These are phyloP conservation scores for Piper betle DNA, from an alignment of 164 flowering plant genomes.

Conservation along the genomic window DNA sequence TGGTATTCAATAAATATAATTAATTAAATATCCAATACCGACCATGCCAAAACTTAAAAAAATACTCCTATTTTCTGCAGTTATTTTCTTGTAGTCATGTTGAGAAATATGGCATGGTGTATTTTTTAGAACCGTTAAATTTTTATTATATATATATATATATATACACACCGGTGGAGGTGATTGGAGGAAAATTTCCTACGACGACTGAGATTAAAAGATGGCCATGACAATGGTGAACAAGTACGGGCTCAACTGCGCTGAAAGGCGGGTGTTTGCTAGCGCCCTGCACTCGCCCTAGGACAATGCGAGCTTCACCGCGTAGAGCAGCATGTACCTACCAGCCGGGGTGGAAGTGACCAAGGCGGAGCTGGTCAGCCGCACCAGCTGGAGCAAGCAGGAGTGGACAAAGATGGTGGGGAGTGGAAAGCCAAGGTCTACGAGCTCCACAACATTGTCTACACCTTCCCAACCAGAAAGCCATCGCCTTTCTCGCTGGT, in stretches of 20 bases:
- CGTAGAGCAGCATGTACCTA: slow-evolving; percentile 68
- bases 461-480: slow-evolving; percentile 76
- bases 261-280: slow-evolving; percentile 46
- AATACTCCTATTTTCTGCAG: too few relatives aligned
- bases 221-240: too few relatives aligned
- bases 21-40: too few relatives aligned
- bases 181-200: too few relatives aligned
- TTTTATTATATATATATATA: too few relatives aligned
- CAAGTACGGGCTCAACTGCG: slow-evolving; percentile 42
- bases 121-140: too few relatives aligned
- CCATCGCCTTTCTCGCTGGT: slow-evolving; percentile 6
- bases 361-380: slow-evolving; percentile 51
- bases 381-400: slow-evolving; percentile 82
- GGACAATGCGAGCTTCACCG: slow-evolving; percentile 48
- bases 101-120: too few relatives aligned
- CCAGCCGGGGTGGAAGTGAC: slow-evolving; percentile 98
- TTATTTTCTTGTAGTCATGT: too few relatives aligned
- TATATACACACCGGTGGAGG: too few relatives aligned
- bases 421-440: slow-evolving; percentile 86
- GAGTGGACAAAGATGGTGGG: slow-evolving; percentile 65
- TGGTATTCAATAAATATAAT: too few relatives aligned
- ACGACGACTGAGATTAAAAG: too few relatives aligned
- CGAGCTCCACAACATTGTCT: slow-evolving; percentile 68
- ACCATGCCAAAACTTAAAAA: too few relatives aligned
- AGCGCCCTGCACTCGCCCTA: slow-evolving; percentile 48